These are phyloP conservation scores for Piper longum DNA, from an alignment of 164 flowering plant genomes.

Conservation along the genomic window DNA sequence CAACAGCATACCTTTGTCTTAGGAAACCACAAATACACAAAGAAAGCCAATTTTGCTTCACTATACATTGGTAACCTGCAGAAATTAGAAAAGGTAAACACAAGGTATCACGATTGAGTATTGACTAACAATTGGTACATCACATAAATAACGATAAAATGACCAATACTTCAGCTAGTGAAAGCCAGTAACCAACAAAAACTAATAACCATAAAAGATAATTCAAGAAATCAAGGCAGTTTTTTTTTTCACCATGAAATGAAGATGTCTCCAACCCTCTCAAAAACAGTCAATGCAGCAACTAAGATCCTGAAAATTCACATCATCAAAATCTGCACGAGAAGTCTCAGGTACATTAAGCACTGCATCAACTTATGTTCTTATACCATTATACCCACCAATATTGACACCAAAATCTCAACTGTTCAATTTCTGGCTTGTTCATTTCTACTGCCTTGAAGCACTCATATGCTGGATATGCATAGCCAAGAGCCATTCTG, in stretches of 20 bases:
- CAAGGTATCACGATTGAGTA: no score
- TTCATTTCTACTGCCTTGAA: slow-evolving; percentile 80
- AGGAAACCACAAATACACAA: slow-evolving; percentile 83
- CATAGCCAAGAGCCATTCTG: slow-evolving; percentile 92
- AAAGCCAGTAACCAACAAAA: not conserved
- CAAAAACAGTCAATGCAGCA: slow-evolving; percentile 72
- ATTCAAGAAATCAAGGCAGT: not conserved
- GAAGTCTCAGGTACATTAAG: not conserved
- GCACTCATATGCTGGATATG: slow-evolving; percentile 97
- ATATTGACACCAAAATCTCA: slow-evolving; percentile 97
- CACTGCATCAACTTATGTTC: not conserved
- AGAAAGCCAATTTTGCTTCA: slow-evolving; percentile 90
- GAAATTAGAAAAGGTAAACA: not conserved
- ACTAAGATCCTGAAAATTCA: slow-evolving; percentile 69
- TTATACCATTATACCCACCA: slow-evolving; percentile 35
- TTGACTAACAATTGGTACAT: not conserved
- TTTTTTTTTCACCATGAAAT: slow-evolving; percentile 59
- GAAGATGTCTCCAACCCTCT: slow-evolving; percentile 78
- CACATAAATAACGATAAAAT: not conserved
- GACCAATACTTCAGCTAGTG: not conserved
- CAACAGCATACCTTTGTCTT: slow-evolving; percentile 51
- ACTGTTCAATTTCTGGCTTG: slow-evolving; percentile 85
- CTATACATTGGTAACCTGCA: slow-evolving; percentile 96
- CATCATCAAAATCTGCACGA: not conserved
- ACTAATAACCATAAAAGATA: not conserved